A percentile compares a stretch with the other conserved stretches of the same genome.
Conservation (phyloP, 345 rosid genomes). For the Excoecaria agallocha region DNA sequence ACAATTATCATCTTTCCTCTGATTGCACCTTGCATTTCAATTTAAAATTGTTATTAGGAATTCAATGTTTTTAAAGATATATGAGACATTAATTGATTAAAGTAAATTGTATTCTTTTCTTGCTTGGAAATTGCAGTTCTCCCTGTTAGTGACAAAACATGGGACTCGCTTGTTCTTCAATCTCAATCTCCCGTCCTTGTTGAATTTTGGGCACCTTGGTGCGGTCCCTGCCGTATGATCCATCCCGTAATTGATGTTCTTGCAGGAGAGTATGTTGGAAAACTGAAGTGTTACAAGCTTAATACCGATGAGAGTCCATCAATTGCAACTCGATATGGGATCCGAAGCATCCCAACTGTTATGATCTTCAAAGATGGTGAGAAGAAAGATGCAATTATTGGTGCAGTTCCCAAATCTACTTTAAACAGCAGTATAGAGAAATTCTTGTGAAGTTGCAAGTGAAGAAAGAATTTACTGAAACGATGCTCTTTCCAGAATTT, state of each 20-base stretch:
- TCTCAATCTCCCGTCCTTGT: constrained; percentile 40
- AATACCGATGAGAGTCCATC: constrained; percentile 48
- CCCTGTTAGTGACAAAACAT: constrained; percentile 33
- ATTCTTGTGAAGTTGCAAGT: constrained; percentile 32
- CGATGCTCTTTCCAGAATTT: constrained; percentile 5
- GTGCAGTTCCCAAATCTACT: constrained; percentile 49
- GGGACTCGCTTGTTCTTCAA: constrained; percentile 40
- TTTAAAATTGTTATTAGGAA: neutral
- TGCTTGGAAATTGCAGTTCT: constrained; percentile 26
- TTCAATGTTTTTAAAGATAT: neutral
- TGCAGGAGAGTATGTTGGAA: constrained; percentile 44
- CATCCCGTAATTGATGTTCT: constrained; percentile 45
- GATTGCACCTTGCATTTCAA: neutral
- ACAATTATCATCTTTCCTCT: neutral
- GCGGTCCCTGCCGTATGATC: constrained; percentile 56
- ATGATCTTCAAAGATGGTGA: constrained; percentile 48
- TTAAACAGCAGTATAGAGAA: constrained; percentile 41
- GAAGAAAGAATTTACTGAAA: constrained; percentile 7
- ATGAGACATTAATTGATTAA: neutral
- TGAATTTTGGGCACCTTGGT: constrained; percentile 63
- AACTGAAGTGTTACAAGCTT: constrained; percentile 46
- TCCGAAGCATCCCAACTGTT: constrained; percentile 54
- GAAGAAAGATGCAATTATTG: constrained; percentile 48
- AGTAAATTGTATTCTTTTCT: neutral
- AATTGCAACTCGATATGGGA: constrained; percentile 41